phyloP scores from a whole-genome alignment of 116 monocot genomes.

The Iris pallida region DNA sequence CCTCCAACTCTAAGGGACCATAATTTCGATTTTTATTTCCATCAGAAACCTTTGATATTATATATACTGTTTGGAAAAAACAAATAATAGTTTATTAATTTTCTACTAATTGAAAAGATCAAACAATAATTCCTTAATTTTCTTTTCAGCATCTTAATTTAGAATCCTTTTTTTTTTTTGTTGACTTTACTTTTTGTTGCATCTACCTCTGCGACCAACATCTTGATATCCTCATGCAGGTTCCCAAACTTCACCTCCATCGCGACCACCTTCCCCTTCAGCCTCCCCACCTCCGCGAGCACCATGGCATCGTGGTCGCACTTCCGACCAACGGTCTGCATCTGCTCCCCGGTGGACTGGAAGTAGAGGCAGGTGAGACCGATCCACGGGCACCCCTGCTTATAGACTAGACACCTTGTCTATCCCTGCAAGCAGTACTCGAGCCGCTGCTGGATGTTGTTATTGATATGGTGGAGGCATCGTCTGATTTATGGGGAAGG shows the following conservation, averaged over 20 bases:
- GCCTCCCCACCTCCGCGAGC: slow-evolving; percentile 36
- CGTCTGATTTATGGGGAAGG: neutral
- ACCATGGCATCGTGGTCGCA: slow-evolving; percentile 21
- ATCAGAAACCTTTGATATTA: no score
- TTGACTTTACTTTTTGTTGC: no score
- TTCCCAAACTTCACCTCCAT: slow-evolving; percentile 27
- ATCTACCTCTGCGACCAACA: slow-evolving; percentile 62
- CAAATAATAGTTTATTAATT: no score
- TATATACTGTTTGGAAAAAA: no score
- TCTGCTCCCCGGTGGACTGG: slow-evolving; percentile 53
- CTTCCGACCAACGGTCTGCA: slow-evolving; percentile 15
- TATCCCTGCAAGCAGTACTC: slow-evolving; percentile 86
- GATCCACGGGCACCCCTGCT: slow-evolving; percentile 48
- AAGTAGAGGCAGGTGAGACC: slow-evolving; percentile 72
- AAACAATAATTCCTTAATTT: no score
- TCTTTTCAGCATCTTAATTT: no score
- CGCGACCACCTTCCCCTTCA: slow-evolving; percentile 41
- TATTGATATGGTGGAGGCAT: neutral
- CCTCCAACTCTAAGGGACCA: no score
- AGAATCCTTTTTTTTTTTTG: no score
- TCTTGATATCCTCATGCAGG: slow-evolving; percentile 40
- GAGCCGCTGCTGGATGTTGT: slow-evolving; percentile 89
- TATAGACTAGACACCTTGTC: slow-evolving; percentile 86
- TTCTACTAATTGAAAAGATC: no score
- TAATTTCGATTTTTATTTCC: no score